These are phyloP conservation scores for Moringa oleifera DNA, from an alignment of 345 rosid genomes.

Conservation along the genomic window DNA sequence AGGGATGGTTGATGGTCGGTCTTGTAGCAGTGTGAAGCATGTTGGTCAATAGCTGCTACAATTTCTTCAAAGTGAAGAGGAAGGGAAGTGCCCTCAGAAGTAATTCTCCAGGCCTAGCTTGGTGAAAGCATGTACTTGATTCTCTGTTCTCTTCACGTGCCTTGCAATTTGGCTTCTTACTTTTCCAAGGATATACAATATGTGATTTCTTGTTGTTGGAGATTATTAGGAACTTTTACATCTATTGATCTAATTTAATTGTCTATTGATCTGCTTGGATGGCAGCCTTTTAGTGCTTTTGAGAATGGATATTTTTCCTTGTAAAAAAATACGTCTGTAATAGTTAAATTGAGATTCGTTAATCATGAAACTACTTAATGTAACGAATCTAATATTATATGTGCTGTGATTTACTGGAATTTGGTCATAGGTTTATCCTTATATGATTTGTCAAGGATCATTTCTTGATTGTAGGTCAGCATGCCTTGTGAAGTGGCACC, in stretches of 20 bases:
- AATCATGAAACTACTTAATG: not conserved
- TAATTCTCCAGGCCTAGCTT: not conserved
- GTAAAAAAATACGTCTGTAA: too few species aligned
- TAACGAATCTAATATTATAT: not conserved
- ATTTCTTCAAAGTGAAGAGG: not conserved
- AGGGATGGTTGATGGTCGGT: not conserved
- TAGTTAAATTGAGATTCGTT: not conserved
- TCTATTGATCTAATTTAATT: too few species aligned
- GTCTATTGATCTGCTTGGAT: too few species aligned
- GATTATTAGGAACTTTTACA: too few species aligned
- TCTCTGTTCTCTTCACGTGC: not conserved
- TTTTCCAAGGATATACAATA: not conserved
- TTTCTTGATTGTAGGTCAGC: conserved; percentile 20
- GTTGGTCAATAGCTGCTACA: too few species aligned
- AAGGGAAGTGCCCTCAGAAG: not conserved
- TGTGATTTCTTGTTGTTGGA: too few species aligned
- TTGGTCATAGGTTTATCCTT: not conserved
- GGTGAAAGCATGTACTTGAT: not conserved
- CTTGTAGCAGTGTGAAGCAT: too few species aligned
- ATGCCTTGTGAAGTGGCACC: conserved; percentile 5
- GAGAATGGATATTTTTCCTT: too few species aligned
- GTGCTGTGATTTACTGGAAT: not conserved
- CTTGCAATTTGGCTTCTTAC: too few species aligned
- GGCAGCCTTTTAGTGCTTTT: too few species aligned
- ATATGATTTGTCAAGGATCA: not conserved